phyloP scores from a whole-genome alignment of 768 basidiomycete species.

The Hydnomerulius pinastri region DNA sequence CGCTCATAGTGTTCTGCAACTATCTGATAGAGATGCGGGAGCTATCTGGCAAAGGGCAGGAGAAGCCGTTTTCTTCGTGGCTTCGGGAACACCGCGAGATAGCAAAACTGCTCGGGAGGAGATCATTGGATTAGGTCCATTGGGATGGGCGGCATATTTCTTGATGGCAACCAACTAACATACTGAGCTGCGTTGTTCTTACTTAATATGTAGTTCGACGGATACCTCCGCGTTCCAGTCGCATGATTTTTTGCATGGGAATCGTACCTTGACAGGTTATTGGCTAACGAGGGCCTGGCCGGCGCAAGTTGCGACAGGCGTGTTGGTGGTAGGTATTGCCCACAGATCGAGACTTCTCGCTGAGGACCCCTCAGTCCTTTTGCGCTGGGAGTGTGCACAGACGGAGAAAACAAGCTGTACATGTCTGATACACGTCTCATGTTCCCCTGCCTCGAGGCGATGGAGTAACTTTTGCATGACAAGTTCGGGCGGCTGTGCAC shows the following conservation, averaged over 20 bases:
- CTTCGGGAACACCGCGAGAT: conserved; percentile 84
- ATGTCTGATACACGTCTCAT: background rate
- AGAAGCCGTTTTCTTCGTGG: conserved; percentile 78
- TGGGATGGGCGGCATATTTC: background rate
- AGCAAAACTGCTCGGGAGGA: conserved; percentile 64
- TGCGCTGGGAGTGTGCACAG: background rate
- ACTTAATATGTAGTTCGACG: background rate
- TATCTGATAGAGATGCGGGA: conserved; percentile 77
- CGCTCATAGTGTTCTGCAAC: conserved; percentile 92
- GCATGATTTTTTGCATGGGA: too few species aligned
- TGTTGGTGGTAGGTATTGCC: too few species aligned
- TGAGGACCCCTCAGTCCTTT: too few species aligned
- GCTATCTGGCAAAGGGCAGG: conserved; percentile 38
- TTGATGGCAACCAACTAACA: background rate
- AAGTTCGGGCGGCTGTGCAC: conserved; percentile 5
- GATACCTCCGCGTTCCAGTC: background rate
- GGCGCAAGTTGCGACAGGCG: too few species aligned
- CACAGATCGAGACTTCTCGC: too few species aligned
- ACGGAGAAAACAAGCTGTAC: background rate
- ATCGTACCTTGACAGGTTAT: too few species aligned
- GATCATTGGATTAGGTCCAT: conserved; percentile 74
- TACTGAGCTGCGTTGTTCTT: background rate
- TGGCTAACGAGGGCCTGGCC: too few species aligned
- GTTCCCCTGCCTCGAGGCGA: too few species aligned
- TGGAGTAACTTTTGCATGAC: too few species aligned